Conservation (phyloP, 2,329 filamentous ascomycete species). For the Plenodomus tracheiphilus region DNA sequence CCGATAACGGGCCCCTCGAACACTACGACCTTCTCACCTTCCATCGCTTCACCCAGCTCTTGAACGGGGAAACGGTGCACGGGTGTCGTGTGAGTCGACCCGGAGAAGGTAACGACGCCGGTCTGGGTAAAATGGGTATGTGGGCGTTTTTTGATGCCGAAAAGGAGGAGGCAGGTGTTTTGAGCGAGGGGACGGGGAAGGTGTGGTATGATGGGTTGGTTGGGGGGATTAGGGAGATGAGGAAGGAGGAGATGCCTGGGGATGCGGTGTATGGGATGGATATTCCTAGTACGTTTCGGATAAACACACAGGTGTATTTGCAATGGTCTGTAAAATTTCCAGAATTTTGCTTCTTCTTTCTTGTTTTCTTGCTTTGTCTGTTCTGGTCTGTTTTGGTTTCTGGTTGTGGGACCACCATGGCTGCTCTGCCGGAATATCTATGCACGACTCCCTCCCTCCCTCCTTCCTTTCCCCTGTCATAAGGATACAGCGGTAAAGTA, state of each 20-base stretch:
- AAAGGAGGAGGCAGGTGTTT: conserved; percentile 37
- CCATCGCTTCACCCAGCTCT: conserved; percentile 28
- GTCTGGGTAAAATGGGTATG: conserved; percentile 32
- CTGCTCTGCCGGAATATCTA: no score
- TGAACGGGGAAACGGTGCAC: conserved; percentile 26
- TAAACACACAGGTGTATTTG: conserved; percentile 45
- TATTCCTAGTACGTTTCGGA: conserved; percentile 41
- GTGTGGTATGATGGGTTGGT: conserved; percentile 50
- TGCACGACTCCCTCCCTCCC: no score
- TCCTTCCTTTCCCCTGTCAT: no score
- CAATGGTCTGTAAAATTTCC: conserved; percentile 43
- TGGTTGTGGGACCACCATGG: background rate
- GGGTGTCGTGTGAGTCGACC: conserved; percentile 15
- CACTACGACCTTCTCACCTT: conserved; percentile 39
- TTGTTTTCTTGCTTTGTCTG: no score
- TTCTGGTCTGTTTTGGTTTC: no score
- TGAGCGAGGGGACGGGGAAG: conserved; percentile 43
- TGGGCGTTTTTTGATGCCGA: conserved; percentile 34
- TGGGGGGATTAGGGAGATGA: conserved; percentile 39
- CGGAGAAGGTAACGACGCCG: conserved; percentile 29
- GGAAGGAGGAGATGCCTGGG: conserved; percentile 34
- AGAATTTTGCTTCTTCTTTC: no score
- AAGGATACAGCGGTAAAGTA: no score
- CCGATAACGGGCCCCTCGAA: conserved; percentile 38
- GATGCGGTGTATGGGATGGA: conserved; percentile 45